These are phyloP conservation scores for Tetrapisispora nanseiensis DNA, from an alignment of 805 yeast species.

Conservation along the genomic window DNA sequence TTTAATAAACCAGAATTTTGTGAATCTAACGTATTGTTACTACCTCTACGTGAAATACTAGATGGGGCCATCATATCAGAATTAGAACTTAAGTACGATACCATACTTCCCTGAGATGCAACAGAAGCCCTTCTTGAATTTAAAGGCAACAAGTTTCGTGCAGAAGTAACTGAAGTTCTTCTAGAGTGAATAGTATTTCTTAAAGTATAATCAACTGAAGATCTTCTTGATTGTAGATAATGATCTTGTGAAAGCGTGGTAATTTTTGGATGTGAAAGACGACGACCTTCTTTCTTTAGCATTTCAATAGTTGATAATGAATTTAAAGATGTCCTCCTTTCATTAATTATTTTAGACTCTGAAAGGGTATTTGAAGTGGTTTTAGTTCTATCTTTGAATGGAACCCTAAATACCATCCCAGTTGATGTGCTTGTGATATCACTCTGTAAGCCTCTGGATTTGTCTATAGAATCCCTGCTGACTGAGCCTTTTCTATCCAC, in stretches of 20 bases:
- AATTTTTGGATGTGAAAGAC: constrained; percentile 20
- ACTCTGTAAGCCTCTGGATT: not conserved
- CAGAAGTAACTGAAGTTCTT: constrained; percentile 6
- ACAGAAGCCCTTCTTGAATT: constrained; percentile 33
- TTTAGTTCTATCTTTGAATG: constrained; percentile 45
- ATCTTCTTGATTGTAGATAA: not conserved
- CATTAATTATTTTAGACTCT: not conserved
- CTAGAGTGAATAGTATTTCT: constrained; percentile 2
- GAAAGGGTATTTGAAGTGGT: not conserved
- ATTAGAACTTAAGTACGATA: constrained; percentile 26
- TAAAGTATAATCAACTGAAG: not conserved
- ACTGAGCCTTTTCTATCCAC: not conserved
- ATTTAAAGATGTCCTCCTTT: constrained; percentile 14
- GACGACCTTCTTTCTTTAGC: constrained; percentile 9
- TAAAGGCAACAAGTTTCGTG: constrained; percentile 12
- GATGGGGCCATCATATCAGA: constrained; percentile 19
- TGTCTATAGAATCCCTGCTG: not conserved
- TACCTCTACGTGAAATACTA: not conserved
- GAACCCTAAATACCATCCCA: constrained; percentile 47
- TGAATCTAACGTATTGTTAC: not conserved
- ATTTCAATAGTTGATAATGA: not conserved
- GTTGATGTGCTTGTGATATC: constrained; percentile 23
- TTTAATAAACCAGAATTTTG: constrained; percentile 12
- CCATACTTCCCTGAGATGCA: constrained; percentile 25
- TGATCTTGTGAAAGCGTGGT: not conserved